These are phyloP conservation scores for Pichia sp. DNA, from an alignment of 1,139 yeast genomes.

Conservation along the genomic window DNA sequence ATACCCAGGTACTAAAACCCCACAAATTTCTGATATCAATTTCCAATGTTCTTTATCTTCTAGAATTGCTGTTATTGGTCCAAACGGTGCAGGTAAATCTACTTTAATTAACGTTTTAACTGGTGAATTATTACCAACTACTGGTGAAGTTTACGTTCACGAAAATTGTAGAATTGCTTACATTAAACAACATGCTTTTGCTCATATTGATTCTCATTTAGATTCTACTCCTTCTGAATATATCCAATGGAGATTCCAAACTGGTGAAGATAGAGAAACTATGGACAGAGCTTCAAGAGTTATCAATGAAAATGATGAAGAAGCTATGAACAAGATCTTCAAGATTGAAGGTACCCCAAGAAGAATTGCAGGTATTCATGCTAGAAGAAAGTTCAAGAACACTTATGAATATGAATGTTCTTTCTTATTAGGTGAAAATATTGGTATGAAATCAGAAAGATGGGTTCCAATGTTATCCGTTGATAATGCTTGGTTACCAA, in stretches of 20 bases:
- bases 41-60: conserved; percentile 99
- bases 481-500: conserved; percentile 99
- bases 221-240: conserved; percentile 99
- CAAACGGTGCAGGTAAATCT: conserved; percentile 99
- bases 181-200: conserved; percentile 99
- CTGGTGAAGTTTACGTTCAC: conserved; percentile 98
- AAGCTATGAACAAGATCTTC: conserved; percentile 98
- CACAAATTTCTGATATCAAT: conserved; percentile 82
- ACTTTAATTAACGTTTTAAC: conserved; percentile 97
- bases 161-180: conserved; percentile 99
- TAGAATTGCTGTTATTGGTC: conserved; percentile 99
- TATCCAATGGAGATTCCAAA: conserved; percentile 99
- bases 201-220: conserved; percentile 96
- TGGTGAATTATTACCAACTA: conserved; percentile 97
- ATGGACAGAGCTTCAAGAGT: conserved; percentile 99
- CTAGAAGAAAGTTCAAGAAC: conserved; percentile 99
- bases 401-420: conserved; percentile 99
- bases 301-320: conserved; percentile 94
- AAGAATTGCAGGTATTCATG: conserved; percentile 90
- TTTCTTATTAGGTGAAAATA: conserved; percentile 93
- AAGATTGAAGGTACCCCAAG: conserved; percentile 97
- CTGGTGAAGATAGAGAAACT: conserved; percentile 99
- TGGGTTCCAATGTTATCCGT: conserved; percentile 99
- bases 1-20: conserved; percentile 97
- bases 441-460: conserved; percentile 98